phyloP scores from a whole-genome alignment of 768 basidiomycete species.

The Multifurca ochricompacta region DNA sequence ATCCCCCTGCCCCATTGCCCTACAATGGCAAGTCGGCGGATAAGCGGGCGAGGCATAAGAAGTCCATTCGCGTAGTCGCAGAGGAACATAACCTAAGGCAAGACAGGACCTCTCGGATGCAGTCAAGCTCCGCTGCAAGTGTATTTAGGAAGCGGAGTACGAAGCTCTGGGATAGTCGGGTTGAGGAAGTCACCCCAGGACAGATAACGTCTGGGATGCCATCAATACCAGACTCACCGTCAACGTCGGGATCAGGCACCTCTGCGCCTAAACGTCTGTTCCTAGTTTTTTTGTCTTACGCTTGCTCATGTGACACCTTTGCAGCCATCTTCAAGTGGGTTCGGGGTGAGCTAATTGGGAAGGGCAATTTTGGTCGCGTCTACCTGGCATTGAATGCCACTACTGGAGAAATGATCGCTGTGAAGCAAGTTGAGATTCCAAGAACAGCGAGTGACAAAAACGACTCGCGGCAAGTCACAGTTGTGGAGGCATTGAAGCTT shows the following conservation, averaged over 20 bases:
- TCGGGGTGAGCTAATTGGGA: slow-evolving; percentile 93
- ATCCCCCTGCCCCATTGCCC: slow-evolving; percentile 30
- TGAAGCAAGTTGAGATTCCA: slow-evolving; percentile 97
- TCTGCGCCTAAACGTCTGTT: slow-evolving; percentile 54
- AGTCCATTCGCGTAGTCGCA: slow-evolving; percentile 89
- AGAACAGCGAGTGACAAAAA: slow-evolving; percentile 85
- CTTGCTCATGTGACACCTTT: slow-evolving; percentile 3
- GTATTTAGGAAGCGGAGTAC: slow-evolving; percentile 77
- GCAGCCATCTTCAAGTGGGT: slow-evolving; percentile 96
- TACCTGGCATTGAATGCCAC: slow-evolving; percentile 95
- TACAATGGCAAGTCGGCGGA: slow-evolving; percentile 22
- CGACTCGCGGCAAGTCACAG: slow-evolving; percentile 73
- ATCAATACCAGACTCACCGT: slow-evolving; percentile 50
- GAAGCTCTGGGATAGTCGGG: slow-evolving; percentile 88
- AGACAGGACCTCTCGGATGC: slow-evolving; percentile 59
- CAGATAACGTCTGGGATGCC: slow-evolving; percentile 43
- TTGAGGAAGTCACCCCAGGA: slow-evolving; percentile 87
- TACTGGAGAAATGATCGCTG: slow-evolving; percentile 98
- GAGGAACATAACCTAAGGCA: slow-evolving; percentile 77
- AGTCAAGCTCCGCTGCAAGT: slow-evolving; percentile 39
- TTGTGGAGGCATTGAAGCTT: slow-evolving; percentile 87
- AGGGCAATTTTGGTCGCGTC: slow-evolving; percentile 93
- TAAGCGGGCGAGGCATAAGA: slow-evolving; percentile 56
- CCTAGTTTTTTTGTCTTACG: slow-evolving; percentile 7
- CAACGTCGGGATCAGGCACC: slow-evolving; percentile 32